phyloP scores from a whole-genome alignment of 2,329 filamentous ascomycete genomes.

The Ceratocystis cacaofunesta region DNA sequence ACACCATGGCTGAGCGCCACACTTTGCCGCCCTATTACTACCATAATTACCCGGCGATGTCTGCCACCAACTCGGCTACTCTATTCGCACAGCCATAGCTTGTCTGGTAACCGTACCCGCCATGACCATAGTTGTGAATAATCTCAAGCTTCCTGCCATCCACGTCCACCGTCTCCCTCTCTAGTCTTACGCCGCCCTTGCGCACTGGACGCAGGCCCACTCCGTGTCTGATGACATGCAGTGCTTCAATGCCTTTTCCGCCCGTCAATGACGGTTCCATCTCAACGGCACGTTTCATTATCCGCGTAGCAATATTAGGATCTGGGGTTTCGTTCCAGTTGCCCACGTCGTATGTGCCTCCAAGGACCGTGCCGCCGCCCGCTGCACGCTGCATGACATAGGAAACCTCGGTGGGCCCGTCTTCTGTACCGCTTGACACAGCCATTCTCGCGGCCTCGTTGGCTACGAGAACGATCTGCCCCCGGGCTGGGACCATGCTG shows the following conservation, averaged over 20 bases:
- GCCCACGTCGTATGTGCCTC: conserved; percentile 68
- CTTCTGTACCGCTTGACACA: conserved; percentile 55
- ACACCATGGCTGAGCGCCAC: neutral
- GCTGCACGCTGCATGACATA: conserved; percentile 75
- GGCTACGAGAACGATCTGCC: conserved; percentile 70
- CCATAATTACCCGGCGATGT: conserved; percentile 29
- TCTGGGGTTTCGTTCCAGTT: conserved; percentile 71
- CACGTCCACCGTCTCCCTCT: conserved; percentile 40
- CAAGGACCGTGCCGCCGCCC: conserved; percentile 69
- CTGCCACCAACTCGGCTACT: conserved; percentile 50
- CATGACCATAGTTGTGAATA: conserved; percentile 73
- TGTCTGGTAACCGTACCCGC: conserved; percentile 60
- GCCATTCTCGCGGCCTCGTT: conserved; percentile 63
- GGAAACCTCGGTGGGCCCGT: conserved; percentile 53
- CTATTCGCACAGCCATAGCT: conserved; percentile 56
- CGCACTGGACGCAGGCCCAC: conserved; percentile 69
- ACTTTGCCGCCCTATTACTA: neutral
- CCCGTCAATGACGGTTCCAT: conserved; percentile 48
- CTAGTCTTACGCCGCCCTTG: conserved; percentile 57
- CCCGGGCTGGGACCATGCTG: conserved; percentile 59
- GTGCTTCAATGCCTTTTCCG: conserved; percentile 53
- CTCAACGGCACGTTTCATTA: conserved; percentile 64
- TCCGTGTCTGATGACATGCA: conserved; percentile 65
- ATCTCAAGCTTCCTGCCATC: conserved; percentile 49
- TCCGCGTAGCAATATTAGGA: conserved; percentile 61